A percentile compares a stretch with the other conserved stretches of the same genome.
Conservation (phyloP, 1,139 yeast genomes). For the Nakaseomyces nivariensis region DNA sequence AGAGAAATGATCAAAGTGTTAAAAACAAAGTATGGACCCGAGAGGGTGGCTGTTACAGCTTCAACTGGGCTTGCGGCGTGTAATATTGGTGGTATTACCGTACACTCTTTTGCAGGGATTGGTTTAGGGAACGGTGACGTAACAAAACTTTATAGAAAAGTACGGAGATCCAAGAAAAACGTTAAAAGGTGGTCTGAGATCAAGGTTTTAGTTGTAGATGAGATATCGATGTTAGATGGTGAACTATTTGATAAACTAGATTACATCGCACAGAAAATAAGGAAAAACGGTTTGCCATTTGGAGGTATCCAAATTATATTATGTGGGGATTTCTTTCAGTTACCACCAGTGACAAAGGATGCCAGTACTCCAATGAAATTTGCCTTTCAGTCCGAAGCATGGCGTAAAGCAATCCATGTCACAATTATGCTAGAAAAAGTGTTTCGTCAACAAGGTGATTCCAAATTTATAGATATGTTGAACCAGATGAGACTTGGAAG, state of each 20-base stretch:
- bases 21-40: slow-evolving; percentile 36
- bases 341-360: slow-evolving; percentile 65
- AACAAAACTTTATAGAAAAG: slow-evolving; percentile 40
- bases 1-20: slow-evolving; percentile 59
- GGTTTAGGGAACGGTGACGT: slow-evolving; percentile 55
- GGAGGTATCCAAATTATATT: slow-evolving; percentile 83
- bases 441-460: slow-evolving; percentile 85
- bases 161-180: slow-evolving; percentile 46
- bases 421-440: slow-evolving; percentile 69
- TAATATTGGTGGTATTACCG: slow-evolving; percentile 78
- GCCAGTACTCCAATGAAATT: slow-evolving; percentile 34
- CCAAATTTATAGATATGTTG: slow-evolving; percentile 68
- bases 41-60: slow-evolving; percentile 74
- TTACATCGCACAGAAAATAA: slow-evolving; percentile 46
- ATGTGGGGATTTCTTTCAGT: slow-evolving; percentile 85
- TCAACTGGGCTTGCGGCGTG: slow-evolving; percentile 91
- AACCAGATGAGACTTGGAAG: slow-evolving; percentile 77
- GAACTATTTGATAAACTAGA: slow-evolving; percentile 62
- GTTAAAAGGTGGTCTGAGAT: slow-evolving; percentile 50
- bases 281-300: slow-evolving; percentile 50
- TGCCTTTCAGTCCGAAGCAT: slow-evolving; percentile 68
- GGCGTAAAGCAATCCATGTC: slow-evolving; percentile 56
- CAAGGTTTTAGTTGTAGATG: slow-evolving; percentile 70
- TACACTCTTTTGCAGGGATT: slow-evolving; percentile 80
- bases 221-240: slow-evolving; percentile 84